phyloP scores from a whole-genome alignment of 129 eudicot genomes.

The Flaveria brownii region DNA sequence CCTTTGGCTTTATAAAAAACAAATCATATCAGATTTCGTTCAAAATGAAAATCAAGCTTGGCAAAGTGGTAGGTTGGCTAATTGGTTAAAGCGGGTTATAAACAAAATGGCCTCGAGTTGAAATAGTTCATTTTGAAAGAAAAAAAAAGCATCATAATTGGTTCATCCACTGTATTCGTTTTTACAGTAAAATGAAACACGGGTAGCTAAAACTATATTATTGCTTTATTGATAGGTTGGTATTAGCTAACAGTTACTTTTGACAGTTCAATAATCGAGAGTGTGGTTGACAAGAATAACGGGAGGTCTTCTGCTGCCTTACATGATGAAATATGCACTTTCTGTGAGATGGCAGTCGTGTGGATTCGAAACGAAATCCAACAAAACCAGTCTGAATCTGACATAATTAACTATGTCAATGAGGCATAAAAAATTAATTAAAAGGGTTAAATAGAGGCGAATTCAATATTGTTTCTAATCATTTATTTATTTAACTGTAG shows the following conservation, averaged over 20 bases:
- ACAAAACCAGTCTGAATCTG: slow-evolving; percentile 65
- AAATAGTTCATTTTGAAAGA: too few relatives aligned
- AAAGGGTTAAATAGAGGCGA: neutral
- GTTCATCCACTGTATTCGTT: neutral
- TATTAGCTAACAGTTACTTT: neutral
- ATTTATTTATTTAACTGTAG: slow-evolving; percentile 44
- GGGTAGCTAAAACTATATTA: neutral
- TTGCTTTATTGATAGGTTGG: neutral
- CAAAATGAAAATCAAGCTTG: neutral
- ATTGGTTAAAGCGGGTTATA: neutral
- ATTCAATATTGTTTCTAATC: slow-evolving; percentile 1
- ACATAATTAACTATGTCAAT: slow-evolving; percentile 67
- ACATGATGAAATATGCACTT: slow-evolving; percentile 69
- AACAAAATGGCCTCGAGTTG: too few relatives aligned
- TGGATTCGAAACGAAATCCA: slow-evolving; percentile 84
- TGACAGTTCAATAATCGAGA: slow-evolving; percentile 75
- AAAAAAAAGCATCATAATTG: neutral
- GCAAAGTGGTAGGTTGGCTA: neutral
- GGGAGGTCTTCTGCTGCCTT: slow-evolving; percentile 44
- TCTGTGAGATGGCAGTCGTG: slow-evolving; percentile 86
- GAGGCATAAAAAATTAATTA: slow-evolving; percentile 31
- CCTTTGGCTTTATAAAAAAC: neutral
- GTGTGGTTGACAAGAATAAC: slow-evolving; percentile 73
- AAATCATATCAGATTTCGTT: neutral
- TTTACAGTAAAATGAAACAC: neutral